Evolutionary conservation across 1,284 basidiomycete species (phyloP), one percentile per base, ranked within the genome.

Genomic region (Polyporus tsugae): DNA sequence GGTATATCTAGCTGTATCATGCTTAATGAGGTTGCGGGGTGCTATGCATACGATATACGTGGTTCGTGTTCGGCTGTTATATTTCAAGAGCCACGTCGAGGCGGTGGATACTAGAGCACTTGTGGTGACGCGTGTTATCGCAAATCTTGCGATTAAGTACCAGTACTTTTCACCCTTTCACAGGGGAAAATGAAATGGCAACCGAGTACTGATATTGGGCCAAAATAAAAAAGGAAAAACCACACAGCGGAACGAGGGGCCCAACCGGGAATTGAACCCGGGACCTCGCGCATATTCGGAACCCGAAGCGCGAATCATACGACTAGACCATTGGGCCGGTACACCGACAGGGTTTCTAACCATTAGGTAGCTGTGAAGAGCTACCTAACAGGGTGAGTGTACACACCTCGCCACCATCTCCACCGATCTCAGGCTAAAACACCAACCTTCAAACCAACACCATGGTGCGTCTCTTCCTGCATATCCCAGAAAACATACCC

Each of bases 241-340:
- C n/a, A 6, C 33, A 6, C 6, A n/a, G 9, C 1, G 22, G 36
- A 38, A 13, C n/a, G 36, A 36, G 39, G 66, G 67, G 67, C 67
- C 67, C 68, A 66, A 69, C 58, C 68, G 65, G 68, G 65, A 70
- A 70, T 70, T 70, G 68, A 70, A 70, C 68, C 68, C 68, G 68
- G 62, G 68, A 70, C 68, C 68, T 70, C 68, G 62, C 68, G 62
- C 68, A 70, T 61, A 22, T 6, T 63, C 46, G 44, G n/a, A 38
- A 42, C 68, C 68, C 65, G 68, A 70, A 70, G 68, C 62, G 68
- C 68, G 68, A 66, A 70, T 70, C 68, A 70, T 70, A 70, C 68
- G 36, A 70, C 68, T 70, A 70, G 68, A 70, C 68, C 68, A 70
- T 70, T 70, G 68, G 65, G 68, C 68, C 68, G 35, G 19, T n/a